A percentile compares a stretch with the other conserved stretches of the same genome.
Conservation (phyloP, 2,329 filamentous ascomycete species). For the Periconia sp. region DNA sequence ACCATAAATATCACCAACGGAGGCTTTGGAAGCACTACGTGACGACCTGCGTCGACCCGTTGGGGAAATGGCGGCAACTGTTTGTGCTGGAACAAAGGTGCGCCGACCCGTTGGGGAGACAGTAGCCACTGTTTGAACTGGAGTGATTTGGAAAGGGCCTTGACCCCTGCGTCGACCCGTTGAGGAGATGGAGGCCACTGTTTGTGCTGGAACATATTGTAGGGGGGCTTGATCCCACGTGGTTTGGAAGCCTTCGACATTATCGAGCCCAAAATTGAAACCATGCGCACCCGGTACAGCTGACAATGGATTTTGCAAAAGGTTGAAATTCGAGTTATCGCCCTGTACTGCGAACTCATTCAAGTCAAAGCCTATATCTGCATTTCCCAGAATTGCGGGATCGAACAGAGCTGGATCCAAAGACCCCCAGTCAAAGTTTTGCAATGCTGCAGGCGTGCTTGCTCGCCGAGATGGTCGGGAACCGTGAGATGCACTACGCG, state of each 20-base stretch:
- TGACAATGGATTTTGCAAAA: constrained; percentile 2
- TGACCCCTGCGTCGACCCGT: neutral
- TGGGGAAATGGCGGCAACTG: neutral
- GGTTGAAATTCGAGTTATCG: neutral
- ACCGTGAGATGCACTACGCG: neutral
- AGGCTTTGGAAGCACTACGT: neutral
- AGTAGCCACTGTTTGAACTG: no score
- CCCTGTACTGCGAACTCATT: neutral
- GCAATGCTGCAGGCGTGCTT: neutral
- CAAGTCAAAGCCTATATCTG: neutral
- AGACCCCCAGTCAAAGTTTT: neutral
- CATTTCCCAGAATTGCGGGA: neutral
- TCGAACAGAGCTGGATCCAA: neutral
- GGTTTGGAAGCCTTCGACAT: neutral
- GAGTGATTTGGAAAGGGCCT: no score
- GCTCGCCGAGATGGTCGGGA: constrained; percentile 1
- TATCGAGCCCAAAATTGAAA: neutral
- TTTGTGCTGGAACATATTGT: no score
- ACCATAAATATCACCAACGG: neutral
- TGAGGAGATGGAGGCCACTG: neutral
- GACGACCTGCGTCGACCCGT: neutral
- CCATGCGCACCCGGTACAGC: constrained; percentile 5
- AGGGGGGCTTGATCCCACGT: no score
- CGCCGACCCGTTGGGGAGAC: no score
- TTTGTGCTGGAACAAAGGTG: no score